Evolutionary conservation across 345 rosid species (phyloP), one percentile per base, ranked within the genome.

Genomic region (Gossypium raimondii): DNA sequence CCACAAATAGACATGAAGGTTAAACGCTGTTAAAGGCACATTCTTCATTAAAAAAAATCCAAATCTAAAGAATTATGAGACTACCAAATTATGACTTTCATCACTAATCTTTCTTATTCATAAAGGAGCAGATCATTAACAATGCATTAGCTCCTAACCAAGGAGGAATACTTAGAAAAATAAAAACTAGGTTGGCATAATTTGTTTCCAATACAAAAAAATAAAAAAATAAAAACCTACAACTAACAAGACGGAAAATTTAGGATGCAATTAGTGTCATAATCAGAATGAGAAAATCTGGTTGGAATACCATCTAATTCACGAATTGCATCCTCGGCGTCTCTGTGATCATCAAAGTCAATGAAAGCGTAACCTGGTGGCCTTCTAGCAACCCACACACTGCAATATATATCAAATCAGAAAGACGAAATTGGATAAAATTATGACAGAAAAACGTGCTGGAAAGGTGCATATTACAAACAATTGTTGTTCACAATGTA

Each of bases 301-400:
- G 14, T 41, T 9, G 59, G 73, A 77, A 48, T 83, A 90, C 97
- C 93, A 84, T 90, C 95, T 77, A 90, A 60, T 34, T 79, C 97
- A 81, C 88, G 90, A 50, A 92, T 88, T 63, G 93, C 97, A 80
- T 92, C 97, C 59, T 88, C 81, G 0, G 95, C 97, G 82, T 92
- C 97, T 76, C 97, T 89, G 10, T 80, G 79, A 73, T 92, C 95
- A 70, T 92, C 95, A 63, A 92, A 92, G 70, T 92, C 97, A 9
- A 92, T 77, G 78, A 92, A 92, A 73, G 93, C 97, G 70, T 92
- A 92, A 27, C 97, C 97, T 1, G 97, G 97, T 22, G 97, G 97
- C 78, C 93, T 86, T 22, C 97, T 87, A 44, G 97, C 95, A 84
- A 90, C 97, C 97, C 97, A 92, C 7, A 92, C 97, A 86, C 97